Percentiles rank a stretch among this genome's conserved stretches.
Evolutionary conservation across 1,284 basidiomycete genomes (phyloP).

Genomic region (Gomphus sp.): DNA sequence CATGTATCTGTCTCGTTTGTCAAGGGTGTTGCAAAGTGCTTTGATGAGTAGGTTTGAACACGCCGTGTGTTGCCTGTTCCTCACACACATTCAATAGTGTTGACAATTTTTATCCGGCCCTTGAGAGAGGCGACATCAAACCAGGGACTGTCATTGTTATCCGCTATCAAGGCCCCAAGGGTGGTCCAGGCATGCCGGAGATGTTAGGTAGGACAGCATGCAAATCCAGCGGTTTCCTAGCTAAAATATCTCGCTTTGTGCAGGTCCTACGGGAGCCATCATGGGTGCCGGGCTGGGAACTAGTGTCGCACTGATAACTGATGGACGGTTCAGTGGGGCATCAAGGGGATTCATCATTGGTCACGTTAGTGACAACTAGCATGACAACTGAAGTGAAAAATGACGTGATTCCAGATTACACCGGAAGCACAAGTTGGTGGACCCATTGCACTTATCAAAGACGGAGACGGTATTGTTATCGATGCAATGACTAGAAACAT

Average conservation of each 20-base stretch:
- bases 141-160: slow-evolving; percentile 83
- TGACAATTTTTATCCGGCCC: slow-evolving; percentile 75
- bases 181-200: slow-evolving; percentile 97
- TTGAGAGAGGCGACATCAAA: slow-evolving; percentile 79
- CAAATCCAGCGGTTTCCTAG: no score
- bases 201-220: slow-evolving; percentile 35
- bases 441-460: slow-evolving; percentile 88
- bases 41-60: slow-evolving; percentile 45
- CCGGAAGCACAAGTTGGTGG: slow-evolving; percentile 92
- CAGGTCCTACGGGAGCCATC: slow-evolving; percentile 80
- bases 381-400: neutral
- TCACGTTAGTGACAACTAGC: slow-evolving; percentile 15
- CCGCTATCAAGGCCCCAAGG: slow-evolving; percentile 93
- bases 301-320: slow-evolving; percentile 89
- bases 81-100: slow-evolving; percentile 37
- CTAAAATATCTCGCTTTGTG: neutral
- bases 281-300: slow-evolving; percentile 90
- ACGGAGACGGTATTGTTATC: slow-evolving; percentile 83
- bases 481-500: slow-evolving; percentile 76
- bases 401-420: slow-evolving; percentile 54
- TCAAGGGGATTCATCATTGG: slow-evolving; percentile 57
- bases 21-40: slow-evolving; percentile 67
- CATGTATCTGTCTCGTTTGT: neutral
- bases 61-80: neutral
- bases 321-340: slow-evolving; percentile 91